A percentile compares a stretch with the other conserved stretches of the same genome.
phyloP scores from a whole-genome alignment of 148 eudicot species.

The Limonium bicolor region DNA sequence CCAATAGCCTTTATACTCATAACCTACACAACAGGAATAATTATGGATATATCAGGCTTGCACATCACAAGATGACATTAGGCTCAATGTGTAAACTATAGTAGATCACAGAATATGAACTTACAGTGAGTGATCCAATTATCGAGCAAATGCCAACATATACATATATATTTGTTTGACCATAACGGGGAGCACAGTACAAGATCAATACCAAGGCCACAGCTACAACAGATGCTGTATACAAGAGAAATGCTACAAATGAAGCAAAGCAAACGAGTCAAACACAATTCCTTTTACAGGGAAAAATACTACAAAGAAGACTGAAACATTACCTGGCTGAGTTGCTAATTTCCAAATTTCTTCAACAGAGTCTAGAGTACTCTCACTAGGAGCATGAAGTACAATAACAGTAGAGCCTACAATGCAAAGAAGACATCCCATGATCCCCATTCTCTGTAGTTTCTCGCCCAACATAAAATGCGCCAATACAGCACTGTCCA shows the following conservation, averaged over 20 bases:
- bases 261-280: constrained; percentile 10
- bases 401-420: constrained; percentile 74
- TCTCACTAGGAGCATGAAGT: constrained; percentile 87
- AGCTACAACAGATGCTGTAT: constrained; percentile 61
- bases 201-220: constrained; percentile 65
- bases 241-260: constrained; percentile 64
- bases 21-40: constrained; percentile 40
- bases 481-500: constrained; percentile 72
- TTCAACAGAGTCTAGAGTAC: constrained; percentile 50
- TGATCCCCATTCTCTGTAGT: constrained; percentile 58
- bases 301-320: background rate
- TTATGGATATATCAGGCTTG: background rate
- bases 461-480: constrained; percentile 72
- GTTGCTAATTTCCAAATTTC: constrained; percentile 80
- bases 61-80: background rate
- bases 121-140: constrained; percentile 82
- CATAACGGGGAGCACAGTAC: constrained; percentile 83
- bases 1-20: constrained; percentile 97
- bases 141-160: constrained; percentile 84
- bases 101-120: constrained; percentile 16
- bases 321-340: constrained; percentile 50
- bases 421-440: constrained; percentile 78
- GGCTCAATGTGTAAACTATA: background rate
- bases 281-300: background rate
- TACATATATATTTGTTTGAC: constrained; percentile 81